Base-by-base conservation (phyloP, 371 early-diverging fungal species). In the Lichtheimia ornata region DNA sequence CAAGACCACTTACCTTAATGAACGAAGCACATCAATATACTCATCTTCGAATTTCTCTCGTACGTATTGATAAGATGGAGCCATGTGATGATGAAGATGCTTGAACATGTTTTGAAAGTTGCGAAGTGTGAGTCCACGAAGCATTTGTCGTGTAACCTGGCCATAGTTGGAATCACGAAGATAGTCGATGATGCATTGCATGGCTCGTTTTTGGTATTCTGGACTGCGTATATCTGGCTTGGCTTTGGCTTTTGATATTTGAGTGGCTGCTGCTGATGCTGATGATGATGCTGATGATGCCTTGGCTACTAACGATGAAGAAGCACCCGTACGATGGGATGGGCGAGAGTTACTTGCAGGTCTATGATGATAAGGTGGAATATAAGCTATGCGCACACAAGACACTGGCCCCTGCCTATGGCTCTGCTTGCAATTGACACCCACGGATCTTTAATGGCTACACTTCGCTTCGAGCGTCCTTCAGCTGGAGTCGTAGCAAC, bases 71-170 rank as follows among this genome's bases (percentile, higher is more conserved):
- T 47, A 47, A 18, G 18, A n/a, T 18, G 47, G 47, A 5, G 17
- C 47, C 47, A 47, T 18, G 22, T 47, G 47, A 47, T 18, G 47
- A 17, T 47, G 47, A 47, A 47, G 47, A 47, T 47, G 47, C 17
- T 47, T 13, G 17, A 47, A 47, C 7, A 47, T 47, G 5, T 47
- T 5, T 22, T 47, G 47, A 22, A 47, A 47, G 47, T 47, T 47
- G 22, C 47, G 47, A 9, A 47, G 22, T 47, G 18, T 22, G n/a
- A 47, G 47, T 9, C 47, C 47, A 7, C 47, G 47, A 22, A 47
- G n/a, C 22, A 22, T 47, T 22, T n/a, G 22, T 22, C n/a, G 18
- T 47, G 47, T n/a, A n/a, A 47, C 47, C 18, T n/a, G n/a, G n/a
- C 47, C 47, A 47, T 18, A 47, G 47, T 9, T 22, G n/a, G 47